Evolutionary conservation across 768 basidiomycete genomes (phyloP).

Genomic region (Albatrellus ellisii): DNA sequence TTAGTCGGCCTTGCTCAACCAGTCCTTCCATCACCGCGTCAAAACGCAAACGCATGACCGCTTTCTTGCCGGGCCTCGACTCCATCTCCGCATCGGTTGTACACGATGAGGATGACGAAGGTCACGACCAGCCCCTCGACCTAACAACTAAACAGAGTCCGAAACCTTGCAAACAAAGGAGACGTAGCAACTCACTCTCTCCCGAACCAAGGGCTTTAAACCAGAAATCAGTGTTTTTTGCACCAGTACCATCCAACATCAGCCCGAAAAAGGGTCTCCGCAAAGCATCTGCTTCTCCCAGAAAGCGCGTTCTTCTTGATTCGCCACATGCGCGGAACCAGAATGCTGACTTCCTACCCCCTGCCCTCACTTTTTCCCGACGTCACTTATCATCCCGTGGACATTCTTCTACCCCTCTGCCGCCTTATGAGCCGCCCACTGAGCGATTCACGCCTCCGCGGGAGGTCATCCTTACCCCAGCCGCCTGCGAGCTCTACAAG

Average conservation of each 20-base stretch:
- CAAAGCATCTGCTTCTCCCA: conserved; percentile 14
- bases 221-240: conserved; percentile 1
- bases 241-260: conserved; percentile 6
- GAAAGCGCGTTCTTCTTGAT: conserved; percentile 17
- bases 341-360: conserved; percentile 34
- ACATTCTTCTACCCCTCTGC: conserved; percentile 40
- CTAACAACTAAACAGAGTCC: conserved; percentile 48
- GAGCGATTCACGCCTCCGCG: conserved; percentile 65
- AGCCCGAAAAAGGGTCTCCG: conserved; percentile 19
- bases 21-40: conserved; percentile 2
- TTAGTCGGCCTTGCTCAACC: conserved; percentile 4
- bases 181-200: neutral
- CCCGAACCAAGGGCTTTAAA: too few relatives aligned
- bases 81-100: conserved; percentile 6
- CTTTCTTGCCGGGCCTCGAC: conserved; percentile 1
- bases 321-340: conserved; percentile 37
- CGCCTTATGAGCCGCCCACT: conserved; percentile 49
- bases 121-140: conserved; percentile 18
- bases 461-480: conserved; percentile 37
- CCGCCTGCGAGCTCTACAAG: conserved; percentile 14
- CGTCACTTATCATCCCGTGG: conserved; percentile 17
- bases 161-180: conserved; percentile 39
- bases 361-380: conserved; percentile 17
- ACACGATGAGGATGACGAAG: conserved; percentile 6
- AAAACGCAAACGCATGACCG: conserved; percentile 29